Conservation (phyloP, 768 basidiomycete species). For the Sporobolomyces roseus region DNA sequence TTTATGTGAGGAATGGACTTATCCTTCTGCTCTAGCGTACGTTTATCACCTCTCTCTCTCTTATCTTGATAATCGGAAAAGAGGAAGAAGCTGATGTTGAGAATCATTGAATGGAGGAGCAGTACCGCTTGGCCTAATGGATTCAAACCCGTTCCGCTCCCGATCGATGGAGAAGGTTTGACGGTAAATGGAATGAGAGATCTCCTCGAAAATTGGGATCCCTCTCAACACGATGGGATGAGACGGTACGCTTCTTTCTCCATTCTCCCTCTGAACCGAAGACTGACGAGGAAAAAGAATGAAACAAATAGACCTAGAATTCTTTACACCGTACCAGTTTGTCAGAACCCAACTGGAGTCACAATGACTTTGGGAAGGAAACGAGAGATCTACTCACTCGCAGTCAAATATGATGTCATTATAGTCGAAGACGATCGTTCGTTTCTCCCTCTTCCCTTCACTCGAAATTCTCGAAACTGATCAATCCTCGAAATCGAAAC, state of each 20-base stretch:
- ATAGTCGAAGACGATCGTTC: slow-evolving; percentile 74
- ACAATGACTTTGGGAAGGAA: slow-evolving; percentile 65
- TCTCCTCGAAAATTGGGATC: slow-evolving; percentile 66
- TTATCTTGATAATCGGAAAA: background rate
- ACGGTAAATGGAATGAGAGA: slow-evolving; percentile 60
- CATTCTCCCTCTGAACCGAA: slow-evolving; percentile 3
- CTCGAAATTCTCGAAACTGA: background rate
- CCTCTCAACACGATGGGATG: slow-evolving; percentile 55
- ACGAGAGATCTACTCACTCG: slow-evolving; percentile 74
- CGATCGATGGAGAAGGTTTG: slow-evolving; percentile 71
- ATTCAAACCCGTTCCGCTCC: slow-evolving; percentile 57
- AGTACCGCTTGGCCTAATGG: slow-evolving; percentile 49
- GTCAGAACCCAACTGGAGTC: slow-evolving; percentile 77
- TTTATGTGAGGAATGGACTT: slow-evolving; percentile 67
- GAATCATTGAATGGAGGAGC: background rate
- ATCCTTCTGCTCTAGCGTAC: slow-evolving; percentile 58
- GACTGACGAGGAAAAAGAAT: background rate
- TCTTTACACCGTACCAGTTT: slow-evolving; percentile 64
- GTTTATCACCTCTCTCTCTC: slow-evolving; percentile 26
- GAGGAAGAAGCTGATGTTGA: background rate
- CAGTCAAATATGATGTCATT: slow-evolving; percentile 72
- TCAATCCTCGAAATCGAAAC: no score
- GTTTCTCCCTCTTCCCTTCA: slow-evolving; percentile 12
- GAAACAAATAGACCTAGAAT: slow-evolving; percentile 58
- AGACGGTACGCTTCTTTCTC: slow-evolving; percentile 53